Evolutionary conservation across 768 basidiomycete species (phyloP).

Genomic region (Boletus coccyginus): DNA sequence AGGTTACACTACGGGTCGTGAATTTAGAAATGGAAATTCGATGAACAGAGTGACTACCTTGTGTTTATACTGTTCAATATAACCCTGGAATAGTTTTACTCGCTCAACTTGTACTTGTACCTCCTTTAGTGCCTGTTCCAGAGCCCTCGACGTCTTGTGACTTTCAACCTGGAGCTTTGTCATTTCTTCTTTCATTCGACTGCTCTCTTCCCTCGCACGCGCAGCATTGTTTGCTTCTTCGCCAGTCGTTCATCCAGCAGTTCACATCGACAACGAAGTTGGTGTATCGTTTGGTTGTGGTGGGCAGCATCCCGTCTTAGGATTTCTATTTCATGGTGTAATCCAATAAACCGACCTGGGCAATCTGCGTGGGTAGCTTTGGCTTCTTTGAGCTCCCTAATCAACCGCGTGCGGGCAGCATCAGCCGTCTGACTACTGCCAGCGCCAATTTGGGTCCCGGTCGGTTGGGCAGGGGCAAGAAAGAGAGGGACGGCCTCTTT

Average conservation of each 20-base stretch:
- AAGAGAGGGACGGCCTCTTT: slow-evolving; percentile 29
- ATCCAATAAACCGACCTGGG: slow-evolving; percentile 2
- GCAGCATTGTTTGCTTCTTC: slow-evolving; percentile 4
- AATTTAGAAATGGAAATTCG: neutral
- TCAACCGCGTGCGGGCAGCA: slow-evolving; percentile 4
- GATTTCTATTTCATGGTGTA: slow-evolving; percentile 12
- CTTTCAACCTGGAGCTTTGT: slow-evolving; percentile 23
- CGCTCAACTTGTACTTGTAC: slow-evolving; percentile 18
- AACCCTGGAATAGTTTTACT: slow-evolving; percentile 22
- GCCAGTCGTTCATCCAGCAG: slow-evolving; percentile 9
- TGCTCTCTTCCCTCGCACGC: slow-evolving; percentile 11
- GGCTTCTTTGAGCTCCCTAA: slow-evolving; percentile 11
- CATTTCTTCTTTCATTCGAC: slow-evolving; percentile 18
- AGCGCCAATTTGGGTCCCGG: neutral
- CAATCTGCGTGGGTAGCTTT: slow-evolving; percentile 16
- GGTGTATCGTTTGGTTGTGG: slow-evolving; percentile 9
- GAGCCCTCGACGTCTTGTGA: slow-evolving; percentile 15
- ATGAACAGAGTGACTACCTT: slow-evolving; percentile 14
- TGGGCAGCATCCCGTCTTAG: slow-evolving; percentile 5
- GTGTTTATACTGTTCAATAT: slow-evolving; percentile 17
- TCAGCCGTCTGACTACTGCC: slow-evolving; percentile 1
- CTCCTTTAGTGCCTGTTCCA: slow-evolving; percentile 17
- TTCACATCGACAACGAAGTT: slow-evolving; percentile 16
- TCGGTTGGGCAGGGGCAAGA: slow-evolving; percentile 18
- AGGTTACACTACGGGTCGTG: slow-evolving; percentile 16